Evolutionary conservation across 345 rosid genomes (phyloP), one percentile per base, ranked within the genome.

Genomic region (Boechera stricta): DNA sequence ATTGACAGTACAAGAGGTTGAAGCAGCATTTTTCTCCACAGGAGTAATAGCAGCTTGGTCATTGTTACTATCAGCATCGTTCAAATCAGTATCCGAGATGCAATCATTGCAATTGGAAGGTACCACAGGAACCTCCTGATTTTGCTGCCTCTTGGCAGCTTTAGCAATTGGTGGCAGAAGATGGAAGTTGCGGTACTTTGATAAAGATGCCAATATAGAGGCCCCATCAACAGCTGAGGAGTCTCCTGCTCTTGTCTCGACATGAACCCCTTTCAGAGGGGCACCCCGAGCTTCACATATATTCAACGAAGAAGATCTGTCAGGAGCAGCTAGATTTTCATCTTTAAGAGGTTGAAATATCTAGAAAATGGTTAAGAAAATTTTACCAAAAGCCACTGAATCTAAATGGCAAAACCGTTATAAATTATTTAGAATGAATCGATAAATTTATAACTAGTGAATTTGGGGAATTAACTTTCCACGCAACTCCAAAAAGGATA

Each of bases 221-320:
- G 96, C 98, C 64, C 96, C 97, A 33, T 92, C 87, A 85, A 83
- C 90, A 84, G 91, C 90, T 56, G 98, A 89, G 21, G 97, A 82
- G 69, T 87, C 98, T 71, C 97, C 90, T 31, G 99, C 77, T 78
- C 92, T 87, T 68, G 97, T 80, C 86, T 92, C 98, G 12, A 87
- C 74, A 70, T 87, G 94, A 67, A 92, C 84, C 44, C 90, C 90
- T 78, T 92, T 89, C 54, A 86, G 24, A 42, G 96, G 84, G 66
- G 87, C 79, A 77, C 84, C 82, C 36, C 84, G 94, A 60, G 94
- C 84, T 85, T 95, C 99, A 80, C 91, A 83, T 60, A 96, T 79
- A 82, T 80, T 86, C 78, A 87, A 71, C 9, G 97, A 80, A 72
- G 97, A 84, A 69, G 91, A 79, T 47, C 85, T 61, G 65, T 84